Base-by-base conservation (phyloP, 495 filamentous ascomycete genomes). In the Penicillium argentinense region DNA sequence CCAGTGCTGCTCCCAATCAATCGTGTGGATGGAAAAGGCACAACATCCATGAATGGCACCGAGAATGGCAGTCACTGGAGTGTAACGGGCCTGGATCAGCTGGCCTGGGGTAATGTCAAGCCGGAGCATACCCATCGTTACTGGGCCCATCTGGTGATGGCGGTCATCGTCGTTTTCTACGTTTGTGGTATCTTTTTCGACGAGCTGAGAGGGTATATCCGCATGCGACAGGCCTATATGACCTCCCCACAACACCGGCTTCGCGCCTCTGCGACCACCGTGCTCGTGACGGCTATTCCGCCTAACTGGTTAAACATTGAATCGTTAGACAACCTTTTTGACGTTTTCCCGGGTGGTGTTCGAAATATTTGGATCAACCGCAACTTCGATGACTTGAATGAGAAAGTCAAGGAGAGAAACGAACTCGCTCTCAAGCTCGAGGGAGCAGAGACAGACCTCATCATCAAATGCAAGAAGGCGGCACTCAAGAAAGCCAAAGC, bases 311-410 rank as follows among this genome's bases (percentile, higher is more conserved):
- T 95, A 9, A 86, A 78, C 18, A 74, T 87, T 32, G 82, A 95
- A 40, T 87, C 89, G 8, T 74, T 98, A 9, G 77, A 84, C 30
- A 83, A 80, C 0, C 73, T 98, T n/a, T 98, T 93, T 56, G 93
- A 98, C 64, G 91, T 97, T 5, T 98, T 96, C 57, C 93, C 93
- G 3, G 93, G 93, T 30, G 93, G 93, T 37, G 84, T 98, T 62
- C 82, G 90, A 42, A 97, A 97, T 63, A 91, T 97, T 25, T 98
- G 91, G 89, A 85, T 97, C 50, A 97, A 96, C 42, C 84, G 93
- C 17, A 88, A 97, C 59, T 92, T 86, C 47, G 89, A 93, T 42
- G 83, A 88, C 19, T 79, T 98, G 9, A 77, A 87, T 40, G 86
- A 91, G 45, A 98, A 98, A 60, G 87, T 97, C 30, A 80, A 87